Evolutionary conservation across 2,329 filamentous ascomycete genomes (phyloP).

Genomic region (Cercospora nicotianae): DNA sequence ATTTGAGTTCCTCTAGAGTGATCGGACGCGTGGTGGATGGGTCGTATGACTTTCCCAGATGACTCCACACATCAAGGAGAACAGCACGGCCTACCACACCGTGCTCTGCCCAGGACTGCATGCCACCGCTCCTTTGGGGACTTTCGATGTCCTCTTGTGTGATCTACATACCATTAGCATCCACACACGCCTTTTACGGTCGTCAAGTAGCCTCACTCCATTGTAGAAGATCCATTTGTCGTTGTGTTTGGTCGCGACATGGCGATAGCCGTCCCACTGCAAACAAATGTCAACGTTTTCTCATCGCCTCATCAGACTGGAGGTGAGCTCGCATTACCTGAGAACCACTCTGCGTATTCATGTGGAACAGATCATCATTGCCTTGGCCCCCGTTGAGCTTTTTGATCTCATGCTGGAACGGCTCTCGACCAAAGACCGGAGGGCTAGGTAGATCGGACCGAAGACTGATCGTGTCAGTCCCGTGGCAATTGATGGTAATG

Average conservation of each 20-base stretch:
- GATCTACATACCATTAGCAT: constrained; percentile 1
- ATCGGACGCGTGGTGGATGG: not conserved
- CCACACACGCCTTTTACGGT: not conserved
- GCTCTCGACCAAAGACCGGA: not conserved
- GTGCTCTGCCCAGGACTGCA: constrained; percentile 18
- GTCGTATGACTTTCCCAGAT: constrained; percentile 9
- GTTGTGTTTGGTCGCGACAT: constrained; percentile 11
- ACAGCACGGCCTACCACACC: constrained; percentile 18
- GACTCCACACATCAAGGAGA: constrained; percentile 16
- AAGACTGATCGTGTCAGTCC: not conserved
- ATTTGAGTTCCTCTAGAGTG: not conserved
- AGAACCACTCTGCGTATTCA: constrained; percentile 18
- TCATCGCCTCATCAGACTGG: not conserved
- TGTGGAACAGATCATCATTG: constrained; percentile 19
- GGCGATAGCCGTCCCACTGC: constrained; percentile 21
- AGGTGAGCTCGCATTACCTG: not conserved
- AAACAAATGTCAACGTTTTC: not conserved
- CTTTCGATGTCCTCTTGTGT: constrained; percentile 8
- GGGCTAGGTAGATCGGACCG: not conserved
- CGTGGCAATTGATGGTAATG: not conserved
- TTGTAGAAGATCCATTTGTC: constrained; percentile 13
- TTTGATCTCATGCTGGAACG: constrained; percentile 18
- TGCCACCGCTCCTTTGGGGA: constrained; percentile 13
- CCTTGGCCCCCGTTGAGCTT: constrained; percentile 18
- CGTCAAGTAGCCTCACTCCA: constrained; percentile 2